Percentiles rank a stretch among this genome's conserved stretches.
These are phyloP conservation scores for Cryptococcus deneoformans DNA, from an alignment of 1,284 basidiomycete genomes.

Conservation along the genomic window DNA sequence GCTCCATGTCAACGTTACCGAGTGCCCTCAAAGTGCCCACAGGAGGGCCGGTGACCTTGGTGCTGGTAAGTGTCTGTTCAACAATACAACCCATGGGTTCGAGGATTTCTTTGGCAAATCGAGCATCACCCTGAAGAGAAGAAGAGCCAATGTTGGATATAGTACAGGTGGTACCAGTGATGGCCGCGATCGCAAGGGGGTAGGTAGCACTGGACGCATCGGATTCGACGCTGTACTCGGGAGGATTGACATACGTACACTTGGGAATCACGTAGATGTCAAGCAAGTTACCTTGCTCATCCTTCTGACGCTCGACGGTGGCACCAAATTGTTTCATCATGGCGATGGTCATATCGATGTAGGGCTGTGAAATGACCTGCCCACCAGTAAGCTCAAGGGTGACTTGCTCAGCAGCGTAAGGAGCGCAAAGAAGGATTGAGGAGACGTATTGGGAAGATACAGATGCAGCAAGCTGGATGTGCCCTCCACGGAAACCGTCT, in stretches of 20 bases:
- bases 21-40: slow-evolving; percentile 76
- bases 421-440: slow-evolving; percentile 92
- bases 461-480: slow-evolving; percentile 84
- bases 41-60: slow-evolving; percentile 89
- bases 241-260: slow-evolving; percentile 73
- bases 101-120: slow-evolving; percentile 89
- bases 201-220: slow-evolving; percentile 97
- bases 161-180: slow-evolving; percentile 92
- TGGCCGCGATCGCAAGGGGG: slow-evolving; percentile 92
- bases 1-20: slow-evolving; percentile 93
- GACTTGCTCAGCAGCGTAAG: slow-evolving; percentile 79
- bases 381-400: slow-evolving; percentile 88
- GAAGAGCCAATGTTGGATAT: slow-evolving; percentile 86
- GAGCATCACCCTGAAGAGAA: slow-evolving; percentile 93
- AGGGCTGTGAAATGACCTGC: slow-evolving; percentile 95
- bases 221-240: slow-evolving; percentile 85
- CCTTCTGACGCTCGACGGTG: slow-evolving; percentile 67
- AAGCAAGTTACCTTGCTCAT: slow-evolving; percentile 60
- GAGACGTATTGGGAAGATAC: slow-evolving; percentile 99
- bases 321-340: slow-evolving; percentile 98
- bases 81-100: slow-evolving; percentile 94
- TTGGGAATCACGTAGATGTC: slow-evolving; percentile 88
- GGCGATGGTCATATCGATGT: slow-evolving; percentile 99
- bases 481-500: slow-evolving; percentile 78
- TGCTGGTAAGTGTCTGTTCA: slow-evolving; percentile 79